Evolutionary conservation across 2,329 filamentous ascomycete species (phyloP), one percentile per base, ranked within the genome.

Genomic region (Aspergillus sp.): DNA sequence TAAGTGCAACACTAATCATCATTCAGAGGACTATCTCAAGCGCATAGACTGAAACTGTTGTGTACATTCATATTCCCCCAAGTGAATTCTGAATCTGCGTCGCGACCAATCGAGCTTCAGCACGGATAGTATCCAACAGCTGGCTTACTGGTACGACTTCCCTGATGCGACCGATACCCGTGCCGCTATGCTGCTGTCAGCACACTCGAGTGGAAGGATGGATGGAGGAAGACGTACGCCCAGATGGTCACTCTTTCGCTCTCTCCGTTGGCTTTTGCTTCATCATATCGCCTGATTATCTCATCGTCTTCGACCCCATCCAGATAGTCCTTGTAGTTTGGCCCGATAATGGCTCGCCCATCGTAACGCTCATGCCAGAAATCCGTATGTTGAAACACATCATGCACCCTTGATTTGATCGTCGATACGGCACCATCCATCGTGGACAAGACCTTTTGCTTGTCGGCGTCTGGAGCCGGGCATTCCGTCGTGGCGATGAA

Each of bases 301-400:
- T 36, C 45, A 21, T 47, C 31, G 10, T 38, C 25, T 38, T 29
- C 31, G 45, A 20, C 19, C 3, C 45, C 45, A 11, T 20, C 31
- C 17, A 20, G 17, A 13, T 9, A n/a, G 3, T 38, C 16, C 45
- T 47, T 21, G 31, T 36, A 47, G 14, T 20, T 19, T 6, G 17
- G 17, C 16, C 17, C 20, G 13, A 38, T 23, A 7, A 47, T 36
- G 16, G 45, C 45, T 38, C 45, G 11, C 2, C 45, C 45, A 17
- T 47, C 45, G 13, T 47, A 47, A 13, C 34, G 45, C 9, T 20
- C 19, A 19, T 29, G 45, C 45, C 45, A 47, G 21, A 47, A 47
- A 17, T 42, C 16, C 16, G 11, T 38, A 21, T 29, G 5, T 17
- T 36, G 13, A 11, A n/a, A 23, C 34, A 21, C 31, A 9, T 21